phyloP scores from a whole-genome alignment of 306 rosid species.

The Geum urbanum region DNA sequence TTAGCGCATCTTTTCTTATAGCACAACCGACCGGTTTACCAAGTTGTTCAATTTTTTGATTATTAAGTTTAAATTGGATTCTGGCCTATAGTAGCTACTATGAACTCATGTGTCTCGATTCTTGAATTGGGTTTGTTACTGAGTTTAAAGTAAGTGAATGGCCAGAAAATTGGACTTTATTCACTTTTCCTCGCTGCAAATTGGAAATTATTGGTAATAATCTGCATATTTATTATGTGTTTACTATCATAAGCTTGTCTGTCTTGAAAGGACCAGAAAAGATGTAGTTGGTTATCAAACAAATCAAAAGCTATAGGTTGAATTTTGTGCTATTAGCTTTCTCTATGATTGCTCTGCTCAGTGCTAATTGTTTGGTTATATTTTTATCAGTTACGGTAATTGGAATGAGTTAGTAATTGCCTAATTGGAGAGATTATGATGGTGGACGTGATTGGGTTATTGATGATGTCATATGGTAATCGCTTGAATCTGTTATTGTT shows the following conservation, averaged over 20 bases:
- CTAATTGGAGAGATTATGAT: background rate
- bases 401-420: conserved; percentile 1
- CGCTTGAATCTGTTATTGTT: conserved; percentile 13
- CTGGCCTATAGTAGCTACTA: background rate
- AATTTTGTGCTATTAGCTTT: background rate
- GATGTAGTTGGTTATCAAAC: background rate
- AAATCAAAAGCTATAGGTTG: background rate
- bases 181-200: background rate
- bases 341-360: background rate
- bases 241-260: background rate
- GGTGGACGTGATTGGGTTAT: background rate
- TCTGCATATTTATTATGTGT: background rate
- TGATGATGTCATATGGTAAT: background rate
- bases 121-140: background rate
- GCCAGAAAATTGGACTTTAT: background rate
- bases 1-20: conserved; percentile 72
- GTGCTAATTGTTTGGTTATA: background rate
- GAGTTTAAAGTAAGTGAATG: background rate
- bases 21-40: background rate
- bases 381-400: background rate
- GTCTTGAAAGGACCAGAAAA: background rate
- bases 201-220: background rate
- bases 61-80: background rate
- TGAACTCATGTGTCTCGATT: background rate
- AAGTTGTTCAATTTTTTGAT: too few species aligned